phyloP scores from a whole-genome alignment of 768 basidiomycete species.

The Podaxis carcinomalis region DNA sequence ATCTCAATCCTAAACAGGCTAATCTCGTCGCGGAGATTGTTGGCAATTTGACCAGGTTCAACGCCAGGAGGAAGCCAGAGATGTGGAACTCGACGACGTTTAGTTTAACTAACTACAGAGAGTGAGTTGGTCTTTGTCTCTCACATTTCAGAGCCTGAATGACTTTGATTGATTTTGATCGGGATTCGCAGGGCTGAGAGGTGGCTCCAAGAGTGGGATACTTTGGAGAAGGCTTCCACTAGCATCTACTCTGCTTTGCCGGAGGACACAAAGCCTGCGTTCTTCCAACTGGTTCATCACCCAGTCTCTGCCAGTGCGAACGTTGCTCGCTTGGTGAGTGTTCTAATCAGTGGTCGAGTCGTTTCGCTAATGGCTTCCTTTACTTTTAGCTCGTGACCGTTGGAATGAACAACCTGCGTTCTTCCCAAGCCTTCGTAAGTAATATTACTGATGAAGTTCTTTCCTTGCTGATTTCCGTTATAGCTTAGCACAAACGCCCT shows the following conservation, averaged over 20 bases:
- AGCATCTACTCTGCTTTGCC: slow-evolving; percentile 49
- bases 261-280: slow-evolving; percentile 44
- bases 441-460: not conserved
- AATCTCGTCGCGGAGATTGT: slow-evolving; percentile 46
- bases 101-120: slow-evolving; percentile 60
- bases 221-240: slow-evolving; percentile 42
- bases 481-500: slow-evolving; percentile 51
- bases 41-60: slow-evolving; percentile 51
- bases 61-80: slow-evolving; percentile 62
- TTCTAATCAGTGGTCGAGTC: not conserved
- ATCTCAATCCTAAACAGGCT: slow-evolving; percentile 34
- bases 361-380: not conserved
- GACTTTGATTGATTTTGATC: not conserved
- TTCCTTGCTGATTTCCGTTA: not conserved
- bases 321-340: slow-evolving; percentile 42
- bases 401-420: slow-evolving; percentile 55
- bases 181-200: slow-evolving; percentile 45
- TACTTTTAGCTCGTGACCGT: slow-evolving; percentile 41
- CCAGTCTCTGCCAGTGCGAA: slow-evolving; percentile 55
- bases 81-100: slow-evolving; percentile 56
- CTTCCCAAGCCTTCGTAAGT: slow-evolving; percentile 48
- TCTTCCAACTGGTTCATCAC: slow-evolving; percentile 67
- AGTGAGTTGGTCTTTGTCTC: slow-evolving; percentile 39
- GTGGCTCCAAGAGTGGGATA: slow-evolving; percentile 46
- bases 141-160: not conserved